Evolutionary conservation across 371 early-diverging fungal species (phyloP).

Genomic region (Mycotypha africana): DNA sequence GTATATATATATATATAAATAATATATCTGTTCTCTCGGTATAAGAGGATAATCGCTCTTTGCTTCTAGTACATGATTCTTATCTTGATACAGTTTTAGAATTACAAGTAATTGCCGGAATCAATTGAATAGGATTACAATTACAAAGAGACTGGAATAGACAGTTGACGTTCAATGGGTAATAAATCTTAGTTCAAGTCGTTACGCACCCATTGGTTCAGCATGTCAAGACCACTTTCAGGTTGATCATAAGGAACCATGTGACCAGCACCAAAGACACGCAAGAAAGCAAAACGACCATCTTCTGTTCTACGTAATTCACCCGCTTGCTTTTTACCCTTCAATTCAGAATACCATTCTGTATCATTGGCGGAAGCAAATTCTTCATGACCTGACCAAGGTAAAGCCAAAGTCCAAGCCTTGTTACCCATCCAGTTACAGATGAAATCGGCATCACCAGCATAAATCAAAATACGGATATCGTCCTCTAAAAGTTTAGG

Average conservation of each 20-base stretch:
- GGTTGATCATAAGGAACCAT: conserved; percentile 76
- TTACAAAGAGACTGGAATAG: too few relatives aligned
- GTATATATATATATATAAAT: too few relatives aligned
- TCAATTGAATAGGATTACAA: too few relatives aligned
- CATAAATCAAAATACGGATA: conserved; percentile 81
- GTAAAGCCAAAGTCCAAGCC: conserved; percentile 79
- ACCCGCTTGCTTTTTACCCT: conserved; percentile 57
- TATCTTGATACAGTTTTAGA: too few relatives aligned
- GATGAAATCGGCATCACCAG: conserved; percentile 46
- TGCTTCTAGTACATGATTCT: too few relatives aligned
- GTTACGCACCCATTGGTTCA: conserved; percentile 57
- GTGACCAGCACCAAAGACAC: conserved; percentile 88
- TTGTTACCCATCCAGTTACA: conserved; percentile 95
- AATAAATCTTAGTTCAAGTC: conserved; percentile 17
- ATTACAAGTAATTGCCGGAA: too few relatives aligned
- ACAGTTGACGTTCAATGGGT: too few relatives aligned
- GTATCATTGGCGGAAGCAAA: conserved; percentile 61
- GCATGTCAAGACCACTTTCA: conserved; percentile 52
- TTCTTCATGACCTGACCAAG: conserved; percentile 74
- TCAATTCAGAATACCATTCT: conserved; percentile 45
- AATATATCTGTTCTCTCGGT: too few relatives aligned
- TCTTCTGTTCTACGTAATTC: conserved; percentile 61
- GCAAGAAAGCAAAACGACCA: conserved; percentile 78
- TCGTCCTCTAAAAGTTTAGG: conserved; percentile 76
- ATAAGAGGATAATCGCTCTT: too few relatives aligned